A percentile compares a stretch with the other conserved stretches of the same genome.
phyloP scores from a whole-genome alignment of 2,329 filamentous ascomycete genomes.

The Fusarium praegraminearum region DNA sequence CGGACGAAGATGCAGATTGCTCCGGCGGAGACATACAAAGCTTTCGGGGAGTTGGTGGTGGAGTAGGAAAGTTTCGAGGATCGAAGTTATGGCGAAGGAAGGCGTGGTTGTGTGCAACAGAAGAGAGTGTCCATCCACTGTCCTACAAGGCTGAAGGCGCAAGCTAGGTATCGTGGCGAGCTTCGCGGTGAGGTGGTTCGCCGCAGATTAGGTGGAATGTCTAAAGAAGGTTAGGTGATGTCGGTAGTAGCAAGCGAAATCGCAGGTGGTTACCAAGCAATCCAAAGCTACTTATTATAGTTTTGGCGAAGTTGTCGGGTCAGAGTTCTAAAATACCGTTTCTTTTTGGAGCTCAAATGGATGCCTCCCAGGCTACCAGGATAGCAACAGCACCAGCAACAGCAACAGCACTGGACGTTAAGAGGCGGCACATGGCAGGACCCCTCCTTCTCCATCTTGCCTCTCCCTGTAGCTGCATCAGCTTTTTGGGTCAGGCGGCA shows the following conservation, averaged over 20 bases:
- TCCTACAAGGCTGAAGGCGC: conserved; percentile 35
- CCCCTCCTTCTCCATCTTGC: conserved; percentile 34
- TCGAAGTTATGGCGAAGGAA: conserved; percentile 25
- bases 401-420: neutral
- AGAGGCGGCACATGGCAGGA: conserved; percentile 25
- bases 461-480: conserved; percentile 27
- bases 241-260: neutral
- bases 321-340: conserved; percentile 29
- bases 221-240: neutral
- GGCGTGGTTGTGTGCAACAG: conserved; percentile 24
- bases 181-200: conserved; percentile 11
- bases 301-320: conserved; percentile 35
- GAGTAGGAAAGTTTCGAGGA: neutral
- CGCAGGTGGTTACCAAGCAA: neutral
- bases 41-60: conserved; percentile 19
- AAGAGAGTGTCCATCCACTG: conserved; percentile 43
- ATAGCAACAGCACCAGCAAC: neutral
- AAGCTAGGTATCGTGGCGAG: conserved; percentile 32
- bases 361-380: conserved; percentile 6
- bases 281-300: conserved; percentile 7
- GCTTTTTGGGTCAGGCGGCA: conserved; percentile 39
- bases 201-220: conserved; percentile 1
- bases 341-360: conserved; percentile 6
- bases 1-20: conserved; percentile 45
- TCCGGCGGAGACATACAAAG: conserved; percentile 56